A percentile compares a stretch with the other conserved stretches of the same genome.
These are phyloP conservation scores for Yamadazyma epiphylla DNA, from an alignment of 1,139 yeast genomes.

Conservation along the genomic window DNA sequence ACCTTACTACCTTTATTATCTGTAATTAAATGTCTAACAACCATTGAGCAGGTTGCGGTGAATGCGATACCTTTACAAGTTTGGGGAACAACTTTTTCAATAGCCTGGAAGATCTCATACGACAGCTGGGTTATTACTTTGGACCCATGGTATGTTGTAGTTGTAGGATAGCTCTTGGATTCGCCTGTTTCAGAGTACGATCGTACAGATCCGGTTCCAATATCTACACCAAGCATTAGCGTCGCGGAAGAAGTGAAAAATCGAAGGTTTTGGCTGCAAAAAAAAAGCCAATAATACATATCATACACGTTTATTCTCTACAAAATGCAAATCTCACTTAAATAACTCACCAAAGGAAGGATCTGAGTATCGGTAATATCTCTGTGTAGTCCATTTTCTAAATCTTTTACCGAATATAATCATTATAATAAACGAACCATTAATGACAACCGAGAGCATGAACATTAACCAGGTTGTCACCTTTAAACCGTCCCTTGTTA, in stretches of 20 bases:
- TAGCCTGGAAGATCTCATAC: constrained; percentile 23
- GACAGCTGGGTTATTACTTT: constrained; percentile 44
- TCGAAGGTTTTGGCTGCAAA: not conserved
- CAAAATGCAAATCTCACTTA: too few relatives aligned
- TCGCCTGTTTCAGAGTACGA: constrained; percentile 9
- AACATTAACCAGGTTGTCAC: constrained; percentile 46
- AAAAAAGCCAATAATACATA: constrained; percentile 2
- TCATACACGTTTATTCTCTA: not conserved
- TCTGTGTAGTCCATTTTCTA: constrained; percentile 25
- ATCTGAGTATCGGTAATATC: constrained; percentile 18
- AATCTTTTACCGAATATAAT: constrained; percentile 37
- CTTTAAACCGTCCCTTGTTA: constrained; percentile 31
- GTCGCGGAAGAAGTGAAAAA: not conserved
- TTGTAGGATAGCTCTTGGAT: constrained; percentile 4
- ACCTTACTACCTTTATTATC: too few relatives aligned
- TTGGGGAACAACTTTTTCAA: constrained; percentile 9
- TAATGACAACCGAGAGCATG: constrained; percentile 39
- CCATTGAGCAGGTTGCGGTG: constrained; percentile 57
- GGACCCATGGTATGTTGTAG: constrained; percentile 9
- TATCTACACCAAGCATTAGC: constrained; percentile 47
- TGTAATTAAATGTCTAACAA: constrained; percentile 31
- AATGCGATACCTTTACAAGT: constrained; percentile 18
- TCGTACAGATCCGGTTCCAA: constrained; percentile 53
- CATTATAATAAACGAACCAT: constrained; percentile 36
- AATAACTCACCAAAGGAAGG: constrained; percentile 9